These are phyloP conservation scores for Cyberlindnera maritima DNA, from an alignment of 805 yeast genomes.

Conservation along the genomic window DNA sequence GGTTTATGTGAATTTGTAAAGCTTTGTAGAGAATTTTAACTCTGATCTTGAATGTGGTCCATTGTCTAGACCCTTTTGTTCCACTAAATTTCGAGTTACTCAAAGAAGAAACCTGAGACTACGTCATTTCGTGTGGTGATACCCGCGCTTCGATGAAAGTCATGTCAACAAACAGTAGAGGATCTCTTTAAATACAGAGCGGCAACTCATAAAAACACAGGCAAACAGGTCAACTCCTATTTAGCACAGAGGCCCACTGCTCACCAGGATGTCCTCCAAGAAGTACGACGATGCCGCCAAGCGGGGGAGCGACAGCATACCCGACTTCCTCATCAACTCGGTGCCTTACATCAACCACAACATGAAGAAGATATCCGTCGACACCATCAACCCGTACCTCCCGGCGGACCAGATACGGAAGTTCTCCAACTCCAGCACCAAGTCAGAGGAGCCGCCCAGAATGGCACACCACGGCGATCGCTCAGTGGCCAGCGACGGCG, in stretches of 20 bases:
- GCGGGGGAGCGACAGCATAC: constrained; percentile 17
- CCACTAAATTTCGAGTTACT: too few relatives aligned
- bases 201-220: not conserved
- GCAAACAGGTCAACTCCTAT: not conserved
- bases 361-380: constrained; percentile 11
- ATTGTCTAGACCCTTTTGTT: too few relatives aligned
- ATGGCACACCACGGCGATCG: not conserved
- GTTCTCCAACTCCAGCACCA: constrained; percentile 15
- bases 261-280: constrained; percentile 9
- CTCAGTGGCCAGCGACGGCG: constrained; percentile 13
- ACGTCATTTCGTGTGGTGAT: too few relatives aligned
- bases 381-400: constrained; percentile 18
- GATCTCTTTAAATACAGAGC: too few relatives aligned
- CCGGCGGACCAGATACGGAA: constrained; percentile 17
- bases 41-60: too few relatives aligned
- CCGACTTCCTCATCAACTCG: constrained; percentile 21
- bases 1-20: too few relatives aligned
- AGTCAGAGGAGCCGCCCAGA: constrained; percentile 11
- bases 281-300: constrained; percentile 15
- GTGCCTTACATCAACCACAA: constrained; percentile 15
- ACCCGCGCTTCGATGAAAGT: too few relatives aligned
- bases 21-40: not conserved
- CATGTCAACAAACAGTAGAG: too few relatives aligned
- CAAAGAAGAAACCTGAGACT: too few relatives aligned
- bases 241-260: too few relatives aligned